A percentile compares a stretch with the other conserved stretches of the same genome.
These are phyloP conservation scores for Sporothrix brasiliensis DNA, from an alignment of 2,329 filamentous ascomycete species.

Conservation along the genomic window DNA sequence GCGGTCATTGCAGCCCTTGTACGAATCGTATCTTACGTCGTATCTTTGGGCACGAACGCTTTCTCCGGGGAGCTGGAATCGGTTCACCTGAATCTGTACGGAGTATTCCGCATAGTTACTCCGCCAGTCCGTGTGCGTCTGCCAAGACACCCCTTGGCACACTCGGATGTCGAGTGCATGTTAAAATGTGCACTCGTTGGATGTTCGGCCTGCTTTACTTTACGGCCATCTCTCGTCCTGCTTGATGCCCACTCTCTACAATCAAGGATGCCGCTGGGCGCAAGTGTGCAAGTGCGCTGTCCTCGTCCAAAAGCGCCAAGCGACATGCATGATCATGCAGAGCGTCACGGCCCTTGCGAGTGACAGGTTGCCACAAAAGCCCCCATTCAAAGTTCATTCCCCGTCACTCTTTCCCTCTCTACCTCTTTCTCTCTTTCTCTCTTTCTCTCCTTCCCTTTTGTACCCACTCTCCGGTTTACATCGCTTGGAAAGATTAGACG, in stretches of 20 bases:
- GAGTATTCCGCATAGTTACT: no score
- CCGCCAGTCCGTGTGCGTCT: background rate
- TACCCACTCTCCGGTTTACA: slow-evolving; percentile 10
- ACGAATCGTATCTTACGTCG: background rate
- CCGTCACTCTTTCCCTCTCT: slow-evolving; percentile 14
- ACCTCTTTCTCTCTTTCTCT: background rate
- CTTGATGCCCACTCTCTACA: background rate
- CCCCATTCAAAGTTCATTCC: background rate
- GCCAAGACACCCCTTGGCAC: slow-evolving; percentile 2
- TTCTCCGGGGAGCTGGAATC: slow-evolving; percentile 19
- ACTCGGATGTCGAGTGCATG: background rate
- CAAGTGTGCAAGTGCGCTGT: background rate
- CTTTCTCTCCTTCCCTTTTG: background rate
- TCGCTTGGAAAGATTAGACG: slow-evolving; percentile 12
- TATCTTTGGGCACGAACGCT: background rate
- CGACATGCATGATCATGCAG: slow-evolving; percentile 12
- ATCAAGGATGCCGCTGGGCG: background rate
- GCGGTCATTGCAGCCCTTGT: background rate
- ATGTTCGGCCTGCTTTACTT: background rate
- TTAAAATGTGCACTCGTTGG: background rate
- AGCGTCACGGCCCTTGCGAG: background rate
- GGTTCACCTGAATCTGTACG: slow-evolving; percentile 4
- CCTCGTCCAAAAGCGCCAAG: slow-evolving; percentile 11
- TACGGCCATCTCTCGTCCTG: slow-evolving; percentile 16
- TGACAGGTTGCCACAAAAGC: slow-evolving; percentile 10